phyloP scores from a whole-genome alignment of 345 rosid species.

The Brassica incana region DNA sequence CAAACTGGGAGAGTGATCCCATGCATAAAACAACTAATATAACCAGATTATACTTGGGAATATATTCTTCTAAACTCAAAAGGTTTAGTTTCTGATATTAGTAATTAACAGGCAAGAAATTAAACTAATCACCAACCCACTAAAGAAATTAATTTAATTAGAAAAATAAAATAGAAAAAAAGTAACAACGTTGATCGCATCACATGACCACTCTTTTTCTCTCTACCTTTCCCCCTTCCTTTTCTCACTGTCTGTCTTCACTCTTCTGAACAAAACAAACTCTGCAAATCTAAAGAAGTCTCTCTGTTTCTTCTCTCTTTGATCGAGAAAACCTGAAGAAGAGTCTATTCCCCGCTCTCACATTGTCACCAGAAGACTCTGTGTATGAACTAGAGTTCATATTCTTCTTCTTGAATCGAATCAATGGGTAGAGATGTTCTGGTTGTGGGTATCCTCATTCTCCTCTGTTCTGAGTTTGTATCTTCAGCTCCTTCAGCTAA shows the following conservation, averaged over 20 bases:
- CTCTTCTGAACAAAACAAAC: slow-evolving; percentile 18
- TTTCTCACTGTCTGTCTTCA: slow-evolving; percentile 30
- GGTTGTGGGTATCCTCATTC: slow-evolving; percentile 46
- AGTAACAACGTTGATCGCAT: slow-evolving; percentile 28
- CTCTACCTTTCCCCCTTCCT: slow-evolving; percentile 9
- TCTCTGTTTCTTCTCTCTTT: slow-evolving; percentile 21
- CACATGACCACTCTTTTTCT: slow-evolving; percentile 25
- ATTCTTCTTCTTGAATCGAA: slow-evolving; percentile 12
- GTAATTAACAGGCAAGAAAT: slow-evolving; percentile 8
- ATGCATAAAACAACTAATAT: not conserved
- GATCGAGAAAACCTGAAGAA: not conserved
- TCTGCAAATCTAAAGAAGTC: slow-evolving; percentile 19
- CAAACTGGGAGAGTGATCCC: not conserved
- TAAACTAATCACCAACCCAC: slow-evolving; percentile 37
- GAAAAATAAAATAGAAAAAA: not conserved
- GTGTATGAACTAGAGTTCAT: slow-evolving; percentile 31
- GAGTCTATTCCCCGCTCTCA: not conserved
- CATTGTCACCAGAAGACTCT: slow-evolving; percentile 7
- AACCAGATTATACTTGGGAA: not conserved
- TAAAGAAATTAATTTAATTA: not conserved
- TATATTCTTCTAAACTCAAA: slow-evolving; percentile 11
- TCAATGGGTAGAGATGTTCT: slow-evolving; percentile 58
- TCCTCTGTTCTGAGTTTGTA: slow-evolving; percentile 55
- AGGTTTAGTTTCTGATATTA: not conserved
- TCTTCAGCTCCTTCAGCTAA: slow-evolving; percentile 62